A percentile compares a stretch with the other conserved stretches of the same genome.
Evolutionary conservation across 192 early-diverging fungal genomes (phyloP).

Genomic region (Backusella liffmaniae): DNA sequence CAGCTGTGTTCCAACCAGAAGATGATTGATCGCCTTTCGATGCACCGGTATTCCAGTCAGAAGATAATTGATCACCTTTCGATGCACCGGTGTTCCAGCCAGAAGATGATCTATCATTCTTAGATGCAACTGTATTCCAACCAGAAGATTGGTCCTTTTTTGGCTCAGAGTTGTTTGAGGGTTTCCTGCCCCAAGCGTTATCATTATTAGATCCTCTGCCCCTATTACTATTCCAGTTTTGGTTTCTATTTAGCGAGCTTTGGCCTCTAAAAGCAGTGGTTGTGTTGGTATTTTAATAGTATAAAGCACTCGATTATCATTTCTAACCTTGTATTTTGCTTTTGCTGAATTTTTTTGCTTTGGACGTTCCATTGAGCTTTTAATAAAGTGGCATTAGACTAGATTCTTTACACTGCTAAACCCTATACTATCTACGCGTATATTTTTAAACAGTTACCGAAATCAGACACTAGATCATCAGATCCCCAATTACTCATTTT

Average conservation of each 20-base stretch:
- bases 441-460: background rate
- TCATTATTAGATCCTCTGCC: background rate
- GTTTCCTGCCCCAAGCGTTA: background rate
- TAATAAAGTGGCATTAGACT: background rate
- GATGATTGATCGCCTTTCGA: background rate
- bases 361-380: background rate
- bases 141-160: background rate
- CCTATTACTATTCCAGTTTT: background rate
- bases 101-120: background rate
- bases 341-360: background rate
- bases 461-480: background rate
- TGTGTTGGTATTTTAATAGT: background rate
- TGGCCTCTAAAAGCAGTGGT: background rate
- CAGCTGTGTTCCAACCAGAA: background rate
- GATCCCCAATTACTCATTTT: conserved; percentile 12
- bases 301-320: background rate
- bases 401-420: background rate
- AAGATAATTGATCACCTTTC: background rate
- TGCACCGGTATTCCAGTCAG: background rate
- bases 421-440: background rate
- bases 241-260: background rate
- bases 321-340: background rate
- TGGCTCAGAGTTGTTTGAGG: background rate
- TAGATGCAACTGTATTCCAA: background rate
- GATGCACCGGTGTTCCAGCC: background rate